Conservation (phyloP, 1,284 basidiomycete species). For the Ustilago tritici region DNA sequence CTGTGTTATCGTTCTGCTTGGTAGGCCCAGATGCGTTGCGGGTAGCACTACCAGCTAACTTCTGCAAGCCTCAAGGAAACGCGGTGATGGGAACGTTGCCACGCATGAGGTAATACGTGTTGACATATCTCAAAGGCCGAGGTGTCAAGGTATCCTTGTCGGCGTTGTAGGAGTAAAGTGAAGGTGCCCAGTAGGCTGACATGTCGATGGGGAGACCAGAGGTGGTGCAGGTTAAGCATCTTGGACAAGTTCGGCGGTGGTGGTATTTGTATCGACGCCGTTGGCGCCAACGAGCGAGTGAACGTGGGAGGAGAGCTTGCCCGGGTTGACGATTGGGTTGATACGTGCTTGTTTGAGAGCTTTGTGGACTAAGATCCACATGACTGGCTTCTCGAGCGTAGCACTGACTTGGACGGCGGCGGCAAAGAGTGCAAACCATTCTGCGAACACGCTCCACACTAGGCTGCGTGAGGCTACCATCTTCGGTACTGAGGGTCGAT, state of each 20-base stretch:
- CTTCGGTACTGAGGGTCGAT: not conserved
- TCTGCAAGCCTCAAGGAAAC: slow-evolving; percentile 71
- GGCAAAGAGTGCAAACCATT: slow-evolving; percentile 17
- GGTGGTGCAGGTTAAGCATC: slow-evolving; percentile 69
- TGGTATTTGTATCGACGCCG: slow-evolving; percentile 27
- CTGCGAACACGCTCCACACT: slow-evolving; percentile 13
- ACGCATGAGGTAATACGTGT: slow-evolving; percentile 71
- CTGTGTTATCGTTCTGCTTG: slow-evolving; percentile 61
- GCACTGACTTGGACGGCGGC: slow-evolving; percentile 19
- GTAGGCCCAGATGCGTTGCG: slow-evolving; percentile 14
- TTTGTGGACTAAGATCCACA: slow-evolving; percentile 53
- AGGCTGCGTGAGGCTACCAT: slow-evolving; percentile 20
- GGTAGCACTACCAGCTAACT: slow-evolving; percentile 71
- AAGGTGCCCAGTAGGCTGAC: slow-evolving; percentile 72
- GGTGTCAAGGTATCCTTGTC: slow-evolving; percentile 45
- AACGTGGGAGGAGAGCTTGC: slow-evolving; percentile 70
- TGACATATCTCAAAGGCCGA: slow-evolving; percentile 37
- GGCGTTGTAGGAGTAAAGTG: slow-evolving; percentile 70
- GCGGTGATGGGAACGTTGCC: slow-evolving; percentile 60
- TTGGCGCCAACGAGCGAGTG: slow-evolving; percentile 71
- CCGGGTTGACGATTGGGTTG: slow-evolving; percentile 73
- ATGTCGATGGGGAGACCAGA: slow-evolving; percentile 70
- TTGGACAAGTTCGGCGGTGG: slow-evolving; percentile 26
- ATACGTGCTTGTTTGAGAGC: slow-evolving; percentile 70
- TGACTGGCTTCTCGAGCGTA: slow-evolving; percentile 26